Conservation (phyloP, 2,329 filamentous ascomycete species). For the Penicillium palitans region DNA sequence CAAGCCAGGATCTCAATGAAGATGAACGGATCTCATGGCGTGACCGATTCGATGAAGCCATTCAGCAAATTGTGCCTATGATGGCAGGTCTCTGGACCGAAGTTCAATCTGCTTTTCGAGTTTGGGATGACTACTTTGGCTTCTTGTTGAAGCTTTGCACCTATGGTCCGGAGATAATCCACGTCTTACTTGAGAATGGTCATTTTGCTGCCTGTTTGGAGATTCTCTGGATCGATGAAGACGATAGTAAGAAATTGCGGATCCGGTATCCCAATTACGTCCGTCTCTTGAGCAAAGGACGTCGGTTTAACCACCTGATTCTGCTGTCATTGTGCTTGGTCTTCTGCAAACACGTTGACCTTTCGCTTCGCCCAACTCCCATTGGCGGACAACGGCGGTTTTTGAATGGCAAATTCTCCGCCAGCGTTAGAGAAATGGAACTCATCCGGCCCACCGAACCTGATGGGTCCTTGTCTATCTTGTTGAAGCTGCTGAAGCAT, state of each 20-base stretch:
- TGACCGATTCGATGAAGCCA: slow-evolving; percentile 28
- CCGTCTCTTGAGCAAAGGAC: slow-evolving; percentile 48
- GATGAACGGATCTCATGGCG: slow-evolving; percentile 29
- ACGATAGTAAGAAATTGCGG: slow-evolving; percentile 51
- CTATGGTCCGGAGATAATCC: slow-evolving; percentile 60
- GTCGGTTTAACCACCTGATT: slow-evolving; percentile 46
- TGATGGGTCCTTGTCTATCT: slow-evolving; percentile 37
- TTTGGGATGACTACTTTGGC: slow-evolving; percentile 76
- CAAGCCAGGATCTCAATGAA: slow-evolving; percentile 27
- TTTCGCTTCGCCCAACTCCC: slow-evolving; percentile 31
- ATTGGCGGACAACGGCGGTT: slow-evolving; percentile 27
- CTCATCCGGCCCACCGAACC: slow-evolving; percentile 37
- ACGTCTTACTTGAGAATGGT: slow-evolving; percentile 59
- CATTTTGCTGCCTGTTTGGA: slow-evolving; percentile 61
- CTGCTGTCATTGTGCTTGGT: slow-evolving; percentile 45
- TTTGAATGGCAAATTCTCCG: slow-evolving; percentile 33
- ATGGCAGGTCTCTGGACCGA: slow-evolving; percentile 61
- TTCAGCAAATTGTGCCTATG: slow-evolving; percentile 44
- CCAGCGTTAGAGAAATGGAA: slow-evolving; percentile 36
- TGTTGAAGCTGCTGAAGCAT: slow-evolving; percentile 66
- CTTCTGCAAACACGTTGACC: slow-evolving; percentile 42
- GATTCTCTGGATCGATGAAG: slow-evolving; percentile 61
- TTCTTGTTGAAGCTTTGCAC: slow-evolving; percentile 67
- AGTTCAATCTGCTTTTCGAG: slow-evolving; percentile 62
- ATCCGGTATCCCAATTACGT: slow-evolving; percentile 53